Percentiles rank a stretch among this genome's conserved stretches.
These are phyloP conservation scores for Pythium oligandrum DNA, from an alignment of 352 stramenopile species.

Conservation along the genomic window DNA sequence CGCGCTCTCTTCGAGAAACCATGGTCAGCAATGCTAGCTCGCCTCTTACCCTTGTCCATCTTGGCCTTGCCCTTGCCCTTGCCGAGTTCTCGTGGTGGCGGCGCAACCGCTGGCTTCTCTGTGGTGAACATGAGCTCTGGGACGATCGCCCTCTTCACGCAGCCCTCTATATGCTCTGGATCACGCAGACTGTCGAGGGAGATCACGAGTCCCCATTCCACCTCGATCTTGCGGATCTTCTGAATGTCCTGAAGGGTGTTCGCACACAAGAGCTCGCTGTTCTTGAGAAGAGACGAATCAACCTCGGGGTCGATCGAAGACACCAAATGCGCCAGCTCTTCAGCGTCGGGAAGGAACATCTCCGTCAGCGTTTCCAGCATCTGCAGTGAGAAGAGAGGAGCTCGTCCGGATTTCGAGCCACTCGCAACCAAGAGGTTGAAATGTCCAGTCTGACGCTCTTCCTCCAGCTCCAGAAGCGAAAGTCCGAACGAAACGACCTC, in stretches of 20 bases:
- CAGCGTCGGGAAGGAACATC: slow-evolving; percentile 16
- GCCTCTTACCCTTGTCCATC: no score
- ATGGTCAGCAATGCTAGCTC: no score
- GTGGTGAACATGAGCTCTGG: slow-evolving; percentile 39
- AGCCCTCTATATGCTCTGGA: slow-evolving; percentile 29
- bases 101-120: not conserved
- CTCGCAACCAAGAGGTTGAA: not conserved
- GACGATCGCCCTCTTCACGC: slow-evolving; percentile 39
- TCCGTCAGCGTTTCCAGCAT: slow-evolving; percentile 33
- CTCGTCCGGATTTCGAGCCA: not conserved
- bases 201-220: slow-evolving; percentile 49
- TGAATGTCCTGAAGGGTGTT: slow-evolving; percentile 34
- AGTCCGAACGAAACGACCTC: slow-evolving; percentile 48
- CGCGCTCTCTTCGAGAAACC: not conserved
- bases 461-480: slow-evolving; percentile 38
- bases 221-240: slow-evolving; percentile 15
- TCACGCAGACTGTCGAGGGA: slow-evolving; percentile 48
- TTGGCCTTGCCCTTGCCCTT: no score
- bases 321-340: slow-evolving; percentile 1
- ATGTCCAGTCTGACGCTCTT: slow-evolving; percentile 8
- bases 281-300: slow-evolving; percentile 7
- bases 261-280: slow-evolving; percentile 21
- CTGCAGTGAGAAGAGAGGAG: slow-evolving; percentile 32
- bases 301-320: slow-evolving; percentile 1
- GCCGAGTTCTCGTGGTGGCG: slow-evolving; percentile 12